phyloP scores from a whole-genome alignment of 441 rosid genomes.

The Kokia cookei region DNA sequence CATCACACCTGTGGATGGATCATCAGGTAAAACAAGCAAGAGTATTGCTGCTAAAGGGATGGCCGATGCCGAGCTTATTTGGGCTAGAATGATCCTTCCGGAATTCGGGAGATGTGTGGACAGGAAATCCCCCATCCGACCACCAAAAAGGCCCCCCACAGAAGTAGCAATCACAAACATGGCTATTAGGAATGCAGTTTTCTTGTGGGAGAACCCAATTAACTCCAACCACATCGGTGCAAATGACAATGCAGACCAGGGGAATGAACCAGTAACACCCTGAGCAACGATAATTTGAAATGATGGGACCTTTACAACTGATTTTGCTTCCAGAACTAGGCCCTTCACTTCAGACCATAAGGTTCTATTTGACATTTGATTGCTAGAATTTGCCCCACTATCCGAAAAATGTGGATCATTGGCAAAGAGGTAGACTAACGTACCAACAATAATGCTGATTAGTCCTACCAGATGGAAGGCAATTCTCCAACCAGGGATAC shows the following conservation, averaged over 20 bases:
- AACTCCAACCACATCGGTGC: slow-evolving; percentile 90
- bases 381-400: slow-evolving; percentile 14
- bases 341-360: slow-evolving; percentile 52
- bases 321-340: slow-evolving; percentile 47
- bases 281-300: slow-evolving; percentile 88
- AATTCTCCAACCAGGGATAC: slow-evolving; percentile 82
- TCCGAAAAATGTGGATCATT: slow-evolving; percentile 58
- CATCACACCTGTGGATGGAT: slow-evolving; percentile 47
- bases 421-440: slow-evolving; percentile 58
- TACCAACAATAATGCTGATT: slow-evolving; percentile 59
- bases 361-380: slow-evolving; percentile 29
- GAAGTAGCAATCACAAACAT: slow-evolving; percentile 60
- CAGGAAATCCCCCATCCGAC: slow-evolving; percentile 71
- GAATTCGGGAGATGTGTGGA: slow-evolving; percentile 54
- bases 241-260: slow-evolving; percentile 84
- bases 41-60: slow-evolving; percentile 78
- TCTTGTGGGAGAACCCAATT: slow-evolving; percentile 62
- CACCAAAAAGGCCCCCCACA: slow-evolving; percentile 80
- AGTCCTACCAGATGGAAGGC: slow-evolving; percentile 75
- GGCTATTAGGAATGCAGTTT: slow-evolving; percentile 57
- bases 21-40: slow-evolving; percentile 58
- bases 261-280: slow-evolving; percentile 72
- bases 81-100: slow-evolving; percentile 78
- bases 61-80: slow-evolving; percentile 75
- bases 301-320: slow-evolving; percentile 48